A percentile compares a stretch with the other conserved stretches of the same genome.
phyloP scores from a whole-genome alignment of 352 stramenopile species.

The Pythium phragmitis region DNA sequence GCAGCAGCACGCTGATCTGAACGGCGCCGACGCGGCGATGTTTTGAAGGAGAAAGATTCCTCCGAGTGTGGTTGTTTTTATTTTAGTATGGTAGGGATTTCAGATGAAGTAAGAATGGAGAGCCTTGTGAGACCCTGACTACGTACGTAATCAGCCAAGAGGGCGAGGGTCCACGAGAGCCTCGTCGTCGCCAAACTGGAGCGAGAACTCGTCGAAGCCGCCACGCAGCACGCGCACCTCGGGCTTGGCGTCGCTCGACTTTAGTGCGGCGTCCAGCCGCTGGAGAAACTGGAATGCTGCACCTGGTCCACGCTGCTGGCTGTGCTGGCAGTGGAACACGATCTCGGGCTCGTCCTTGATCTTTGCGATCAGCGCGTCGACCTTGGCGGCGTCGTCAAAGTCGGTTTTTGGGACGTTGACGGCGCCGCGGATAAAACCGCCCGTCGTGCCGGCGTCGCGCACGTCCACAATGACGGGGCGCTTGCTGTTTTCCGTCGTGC shows the following conservation, averaged over 20 bases:
- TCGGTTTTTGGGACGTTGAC: conserved; percentile 24
- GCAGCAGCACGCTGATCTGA: conserved; percentile 16
- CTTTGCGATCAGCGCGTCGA: conserved; percentile 23
- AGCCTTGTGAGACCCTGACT: too few species aligned
- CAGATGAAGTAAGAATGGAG: too few species aligned
- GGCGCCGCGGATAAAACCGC: conserved; percentile 29
- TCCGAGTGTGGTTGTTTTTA: too few species aligned
- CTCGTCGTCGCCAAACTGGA: conserved; percentile 20
- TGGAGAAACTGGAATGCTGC: conserved; percentile 23
- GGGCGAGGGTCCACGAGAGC: conserved; percentile 14
- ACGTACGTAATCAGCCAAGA: not conserved
- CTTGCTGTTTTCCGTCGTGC: not conserved
- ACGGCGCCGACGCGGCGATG: conserved; percentile 17
- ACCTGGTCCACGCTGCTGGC: conserved; percentile 20
- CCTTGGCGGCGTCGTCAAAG: conserved; percentile 23
- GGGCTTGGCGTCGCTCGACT: conserved; percentile 6
- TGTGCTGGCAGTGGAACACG: conserved; percentile 28
- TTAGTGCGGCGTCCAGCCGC: conserved; percentile 11
- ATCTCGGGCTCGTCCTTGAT: conserved; percentile 23
- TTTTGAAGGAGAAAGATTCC: conserved; percentile 12
- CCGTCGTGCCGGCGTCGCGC: conserved; percentile 26
- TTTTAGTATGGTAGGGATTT: not conserved
- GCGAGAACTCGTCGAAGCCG: conserved; percentile 22
- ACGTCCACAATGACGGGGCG: conserved; percentile 31
- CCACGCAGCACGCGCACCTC: conserved; percentile 22